Percentiles rank a stretch among this genome's conserved stretches.
Conservation (phyloP, 1,284 basidiomycete genomes). For the Melampsora americana region DNA sequence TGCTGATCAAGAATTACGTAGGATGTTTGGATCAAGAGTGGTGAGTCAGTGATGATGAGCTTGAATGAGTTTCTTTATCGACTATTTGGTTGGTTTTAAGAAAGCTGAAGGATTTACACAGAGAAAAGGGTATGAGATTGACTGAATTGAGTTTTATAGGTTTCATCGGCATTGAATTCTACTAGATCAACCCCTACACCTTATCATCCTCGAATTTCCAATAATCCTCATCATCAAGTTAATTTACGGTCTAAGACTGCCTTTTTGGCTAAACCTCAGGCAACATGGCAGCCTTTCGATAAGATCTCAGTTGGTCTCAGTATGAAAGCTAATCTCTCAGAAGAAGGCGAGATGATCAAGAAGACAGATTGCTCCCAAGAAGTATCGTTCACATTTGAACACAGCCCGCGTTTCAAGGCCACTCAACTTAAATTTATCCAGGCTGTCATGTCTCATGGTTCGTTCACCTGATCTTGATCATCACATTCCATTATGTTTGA, state of each 20-base stretch:
- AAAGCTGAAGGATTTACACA: too few species aligned
- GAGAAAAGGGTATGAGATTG: too few species aligned
- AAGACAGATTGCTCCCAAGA: neutral
- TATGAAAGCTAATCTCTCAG: neutral
- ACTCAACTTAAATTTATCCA: slow-evolving; percentile 22
- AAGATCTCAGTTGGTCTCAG: slow-evolving; percentile 13
- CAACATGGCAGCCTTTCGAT: slow-evolving; percentile 56
- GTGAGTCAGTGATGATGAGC: slow-evolving; percentile 58
- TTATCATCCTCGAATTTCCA: slow-evolving; percentile 48
- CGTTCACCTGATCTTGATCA: neutral
- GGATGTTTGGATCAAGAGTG: slow-evolving; percentile 86
- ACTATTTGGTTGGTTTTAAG: neutral
- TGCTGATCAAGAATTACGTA: slow-evolving; percentile 77
- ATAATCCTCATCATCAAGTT: slow-evolving; percentile 50
- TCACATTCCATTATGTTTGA: neutral
- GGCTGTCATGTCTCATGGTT: slow-evolving; percentile 34
- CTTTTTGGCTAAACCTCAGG: slow-evolving; percentile 51
- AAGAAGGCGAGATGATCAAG: slow-evolving; percentile 5
- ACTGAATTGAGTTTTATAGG: neutral
- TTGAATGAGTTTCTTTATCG: neutral
- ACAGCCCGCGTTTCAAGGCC: slow-evolving; percentile 30
- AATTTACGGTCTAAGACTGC: slow-evolving; percentile 48
- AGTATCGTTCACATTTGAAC: slow-evolving; percentile 34
- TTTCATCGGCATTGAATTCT: slow-evolving; percentile 1
- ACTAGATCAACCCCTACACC: neutral